A percentile compares a stretch with the other conserved stretches of the same genome.
Evolutionary conservation across 192 early-diverging fungal species (phyloP).

Genomic region (Coemansia asiatica): DNA sequence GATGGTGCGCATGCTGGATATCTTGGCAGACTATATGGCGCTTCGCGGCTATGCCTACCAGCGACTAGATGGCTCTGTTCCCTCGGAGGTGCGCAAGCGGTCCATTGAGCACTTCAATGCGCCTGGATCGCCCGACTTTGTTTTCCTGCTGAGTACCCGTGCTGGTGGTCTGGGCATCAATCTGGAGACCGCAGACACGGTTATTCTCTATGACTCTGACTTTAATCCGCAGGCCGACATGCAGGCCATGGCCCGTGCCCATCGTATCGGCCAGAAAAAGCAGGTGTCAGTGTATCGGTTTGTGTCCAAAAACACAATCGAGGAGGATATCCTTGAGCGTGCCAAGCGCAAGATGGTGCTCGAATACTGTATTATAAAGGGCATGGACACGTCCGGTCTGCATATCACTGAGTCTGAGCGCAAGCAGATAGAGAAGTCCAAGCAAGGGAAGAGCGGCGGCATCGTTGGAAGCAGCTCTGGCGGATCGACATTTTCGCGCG

Average conservation of each 20-base stretch:
- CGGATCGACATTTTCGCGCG: slow-evolving; percentile 66
- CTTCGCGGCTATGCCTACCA: slow-evolving; percentile 87
- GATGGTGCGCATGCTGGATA: slow-evolving; percentile 96
- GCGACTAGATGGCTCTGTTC: slow-evolving; percentile 89
- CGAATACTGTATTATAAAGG: slow-evolving; percentile 98
- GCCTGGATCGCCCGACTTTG: slow-evolving; percentile 89
- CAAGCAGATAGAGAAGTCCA: slow-evolving; percentile 54
- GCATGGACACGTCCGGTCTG: slow-evolving; percentile 95
- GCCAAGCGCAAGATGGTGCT: slow-evolving; percentile 99
- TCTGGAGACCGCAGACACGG: slow-evolving; percentile 93
- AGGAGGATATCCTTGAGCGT: slow-evolving; percentile 97
- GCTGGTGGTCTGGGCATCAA: slow-evolving; percentile 98
- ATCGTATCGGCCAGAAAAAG: slow-evolving; percentile 98
- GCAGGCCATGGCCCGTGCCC: slow-evolving; percentile 97
- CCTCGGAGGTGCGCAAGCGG: slow-evolving; percentile 86
- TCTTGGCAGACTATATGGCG: slow-evolving; percentile 90
- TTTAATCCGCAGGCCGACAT: slow-evolving; percentile 97
- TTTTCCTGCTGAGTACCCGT: slow-evolving; percentile 93
- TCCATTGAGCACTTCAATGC: slow-evolving; percentile 98
- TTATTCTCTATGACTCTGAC: slow-evolving; percentile 92
- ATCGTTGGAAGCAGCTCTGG: slow-evolving; percentile 27
- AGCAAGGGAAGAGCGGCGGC: slow-evolving; percentile 48
- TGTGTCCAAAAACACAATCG: slow-evolving; percentile 95
- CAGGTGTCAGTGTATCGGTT: slow-evolving; percentile 97
- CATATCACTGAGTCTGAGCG: slow-evolving; percentile 59